Evolutionary conservation across 179 eudicot species (phyloP).

Genomic region (Spinacia oleracea): DNA sequence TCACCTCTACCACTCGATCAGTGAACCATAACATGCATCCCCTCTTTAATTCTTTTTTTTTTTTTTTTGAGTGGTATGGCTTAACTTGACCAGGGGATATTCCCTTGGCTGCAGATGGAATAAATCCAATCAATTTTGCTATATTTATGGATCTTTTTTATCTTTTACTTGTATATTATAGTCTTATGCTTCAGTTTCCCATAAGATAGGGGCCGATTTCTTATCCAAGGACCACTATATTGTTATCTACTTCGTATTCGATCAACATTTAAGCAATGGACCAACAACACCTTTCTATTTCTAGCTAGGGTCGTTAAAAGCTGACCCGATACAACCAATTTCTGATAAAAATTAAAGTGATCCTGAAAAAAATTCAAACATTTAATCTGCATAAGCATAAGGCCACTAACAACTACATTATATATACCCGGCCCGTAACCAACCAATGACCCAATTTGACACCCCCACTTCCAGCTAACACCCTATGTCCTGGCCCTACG

Average conservation of each 20-base stretch:
- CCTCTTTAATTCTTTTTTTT: no score
- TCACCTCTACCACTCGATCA: background rate
- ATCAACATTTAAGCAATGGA: background rate
- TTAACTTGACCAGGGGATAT: conserved; percentile 16
- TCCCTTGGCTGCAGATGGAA: conserved; percentile 11
- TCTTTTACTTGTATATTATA: no score
- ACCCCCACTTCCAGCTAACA: no score
- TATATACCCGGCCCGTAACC: no score
- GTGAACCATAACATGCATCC: conserved; percentile 1
- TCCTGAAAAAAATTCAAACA: no score
- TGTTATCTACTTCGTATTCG: background rate
- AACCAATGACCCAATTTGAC: no score
- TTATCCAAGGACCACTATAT: conserved; percentile 32
- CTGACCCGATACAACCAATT: no score
- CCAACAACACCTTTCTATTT: background rate
- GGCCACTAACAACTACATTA: no score
- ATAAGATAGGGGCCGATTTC: conserved; percentile 27
- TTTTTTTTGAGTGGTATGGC: background rate
- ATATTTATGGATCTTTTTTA: background rate
- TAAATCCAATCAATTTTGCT: background rate
- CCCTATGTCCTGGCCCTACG: no score
- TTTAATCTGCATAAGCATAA: no score
- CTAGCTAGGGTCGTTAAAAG: no score
- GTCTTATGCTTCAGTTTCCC: conserved; percentile 11
- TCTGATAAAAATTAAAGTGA: no score